Base-by-base conservation (phyloP, 2,329 filamentous ascomycete species). In the Capronia americana region DNA sequence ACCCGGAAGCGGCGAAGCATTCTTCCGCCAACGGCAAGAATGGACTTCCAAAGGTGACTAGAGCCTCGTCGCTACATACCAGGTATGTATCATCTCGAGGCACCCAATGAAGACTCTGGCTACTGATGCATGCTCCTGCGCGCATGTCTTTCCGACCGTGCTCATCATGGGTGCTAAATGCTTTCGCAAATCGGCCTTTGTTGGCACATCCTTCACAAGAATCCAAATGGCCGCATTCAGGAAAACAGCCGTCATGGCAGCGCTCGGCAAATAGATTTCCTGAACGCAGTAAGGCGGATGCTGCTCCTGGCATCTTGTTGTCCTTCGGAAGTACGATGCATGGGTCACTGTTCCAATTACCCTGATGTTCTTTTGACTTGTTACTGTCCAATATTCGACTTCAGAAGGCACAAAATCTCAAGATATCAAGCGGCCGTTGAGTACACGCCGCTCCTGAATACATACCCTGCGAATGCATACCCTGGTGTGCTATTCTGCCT, bases 1-100 rank as follows among this genome's bases (percentile, higher is more conserved):
- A 14, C 8, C 50, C 65, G 57, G 57, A 61, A 46, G 4, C 53
- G 65, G 65, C 11, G n/a, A 55, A 64, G 32, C 26, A 20, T 67
- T 61, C 12, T n/a, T 62, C 61, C 65, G 57, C 17, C 14, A 28
- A 3, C 23, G 6, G 32, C 23, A 20, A 23, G 46, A 10, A 24
- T 24, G 23, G 30, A 32, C 0, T 32, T 10, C 30, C 10, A 1
- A 8, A 10, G 30, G 30, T 10, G 30, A 1, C 30, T 30, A 2
- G 32, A 34, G 32, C 32, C 32, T 34, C 10, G 32, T 12, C 10
- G 32, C 32, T 12, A 34, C 32, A n/a, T n/a, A n/a, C n/a, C n/a
- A n/a, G n/a, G n/a, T n/a, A n/a, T n/a, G n/a, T n/a, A n/a, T n/a
- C n/a, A n/a, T n/a, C n/a, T n/a, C n/a, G n/a, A n/a, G 32, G 38